These are phyloP conservation scores for Phytopythium sindhum DNA, from an alignment of 352 stramenopile genomes.

Conservation along the genomic window DNA sequence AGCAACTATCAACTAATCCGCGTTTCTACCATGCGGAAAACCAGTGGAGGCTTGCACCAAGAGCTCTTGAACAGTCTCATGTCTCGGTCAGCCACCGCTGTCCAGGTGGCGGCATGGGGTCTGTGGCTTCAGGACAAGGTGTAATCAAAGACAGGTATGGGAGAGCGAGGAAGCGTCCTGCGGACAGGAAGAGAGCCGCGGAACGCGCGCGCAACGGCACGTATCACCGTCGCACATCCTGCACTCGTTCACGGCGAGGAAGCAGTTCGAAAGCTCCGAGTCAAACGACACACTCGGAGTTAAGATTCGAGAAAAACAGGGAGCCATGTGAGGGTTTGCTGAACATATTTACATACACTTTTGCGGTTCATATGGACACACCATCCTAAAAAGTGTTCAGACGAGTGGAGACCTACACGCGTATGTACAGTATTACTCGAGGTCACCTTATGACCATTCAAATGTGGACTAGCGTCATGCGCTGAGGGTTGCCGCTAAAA, in stretches of 20 bases:
- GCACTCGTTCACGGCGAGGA: not conserved
- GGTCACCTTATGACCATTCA: not conserved
- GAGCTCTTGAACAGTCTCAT: too few species aligned
- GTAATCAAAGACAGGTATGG: not conserved
- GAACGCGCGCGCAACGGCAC: constrained; percentile 7
- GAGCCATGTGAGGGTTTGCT: constrained; percentile 5
- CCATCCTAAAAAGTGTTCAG: not conserved
- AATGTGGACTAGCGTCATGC: not conserved
- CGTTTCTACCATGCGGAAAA: too few species aligned
- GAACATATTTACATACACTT: constrained; percentile 6
- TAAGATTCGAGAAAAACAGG: not conserved
- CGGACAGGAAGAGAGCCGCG: constrained; percentile 7
- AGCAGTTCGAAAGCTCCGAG: not conserved
- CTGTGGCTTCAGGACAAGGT: not conserved
- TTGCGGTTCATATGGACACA: not conserved
- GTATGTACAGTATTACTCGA: not conserved
- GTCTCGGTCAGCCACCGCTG: not conserved
- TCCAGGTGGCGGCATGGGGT: not conserved
- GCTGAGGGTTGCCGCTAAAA: not conserved
- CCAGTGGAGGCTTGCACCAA: too few species aligned
- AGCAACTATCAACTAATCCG: too few species aligned
- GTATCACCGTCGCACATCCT: not conserved
- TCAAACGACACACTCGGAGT: not conserved
- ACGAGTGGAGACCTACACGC: not conserved
- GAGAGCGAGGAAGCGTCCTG: not conserved